A percentile compares a stretch with the other conserved stretches of the same genome.
Conservation (phyloP, 345 rosid species). For the Psidium friedrichsthalianum region DNA sequence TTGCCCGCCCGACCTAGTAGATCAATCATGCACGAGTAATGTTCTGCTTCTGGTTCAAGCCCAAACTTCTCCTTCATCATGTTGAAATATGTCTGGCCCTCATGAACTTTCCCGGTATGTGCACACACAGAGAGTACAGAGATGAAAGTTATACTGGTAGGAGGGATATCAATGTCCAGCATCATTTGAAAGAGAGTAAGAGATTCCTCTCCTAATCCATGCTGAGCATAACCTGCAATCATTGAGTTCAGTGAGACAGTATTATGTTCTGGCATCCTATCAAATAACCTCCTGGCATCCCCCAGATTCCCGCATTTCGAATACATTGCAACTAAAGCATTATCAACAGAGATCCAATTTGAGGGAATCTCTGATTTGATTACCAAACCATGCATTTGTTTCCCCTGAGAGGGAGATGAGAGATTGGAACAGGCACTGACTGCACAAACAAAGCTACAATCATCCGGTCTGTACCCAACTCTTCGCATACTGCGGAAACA, state of each 20-base stretch:
- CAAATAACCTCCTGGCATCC: conserved; percentile 56
- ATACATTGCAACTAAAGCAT: conserved; percentile 64
- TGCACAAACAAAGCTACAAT: conserved; percentile 78
- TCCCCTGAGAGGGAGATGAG: conserved; percentile 71
- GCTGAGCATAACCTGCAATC: conserved; percentile 76
- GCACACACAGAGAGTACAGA: conserved; percentile 85
- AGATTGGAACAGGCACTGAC: conserved; percentile 65
- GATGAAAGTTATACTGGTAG: conserved; percentile 69
- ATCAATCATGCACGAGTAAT: conserved; percentile 89
- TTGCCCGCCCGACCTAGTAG: conserved; percentile 74
- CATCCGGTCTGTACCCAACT: conserved; percentile 62
- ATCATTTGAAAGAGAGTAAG: conserved; percentile 46
- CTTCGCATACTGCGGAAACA: conserved; percentile 53
- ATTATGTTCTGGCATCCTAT: conserved; percentile 61
- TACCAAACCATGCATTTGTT: conserved; percentile 65
- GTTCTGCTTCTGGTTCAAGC: conserved; percentile 77
- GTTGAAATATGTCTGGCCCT: conserved; percentile 51
- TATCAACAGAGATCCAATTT: conserved; percentile 57
- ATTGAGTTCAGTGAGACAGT: conserved; percentile 61
- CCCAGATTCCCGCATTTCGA: conserved; percentile 62
- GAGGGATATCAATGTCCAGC: conserved; percentile 43
- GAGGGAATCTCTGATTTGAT: conserved; percentile 59
- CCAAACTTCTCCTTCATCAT: conserved; percentile 57
- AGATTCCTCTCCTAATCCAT: conserved; percentile 52
- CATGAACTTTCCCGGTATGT: conserved; percentile 61